Evolutionary conservation across 179 eudicot genomes (phyloP).

Genomic region (Dionaea muscipula): DNA sequence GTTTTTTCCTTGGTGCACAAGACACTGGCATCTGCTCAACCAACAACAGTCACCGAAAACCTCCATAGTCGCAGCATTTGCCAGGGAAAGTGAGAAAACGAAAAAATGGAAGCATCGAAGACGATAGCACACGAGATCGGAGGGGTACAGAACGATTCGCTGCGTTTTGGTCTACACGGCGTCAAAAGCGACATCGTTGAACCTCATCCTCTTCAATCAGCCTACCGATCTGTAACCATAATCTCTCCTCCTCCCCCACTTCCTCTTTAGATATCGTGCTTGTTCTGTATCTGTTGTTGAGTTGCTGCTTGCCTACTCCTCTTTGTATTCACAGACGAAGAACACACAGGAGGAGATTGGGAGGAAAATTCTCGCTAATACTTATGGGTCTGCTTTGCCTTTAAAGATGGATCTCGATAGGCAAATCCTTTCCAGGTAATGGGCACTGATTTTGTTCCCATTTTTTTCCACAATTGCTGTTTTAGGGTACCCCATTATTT

Average conservation of each 20-base stretch:
- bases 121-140: slow-evolving; percentile 56
- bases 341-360: slow-evolving; percentile 40
- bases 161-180: slow-evolving; percentile 60
- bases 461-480: no score
- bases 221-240: slow-evolving; percentile 31
- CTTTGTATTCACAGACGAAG: slow-evolving; percentile 26
- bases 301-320: no score
- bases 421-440: slow-evolving; percentile 65
- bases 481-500: no score
- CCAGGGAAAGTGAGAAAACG: no score
- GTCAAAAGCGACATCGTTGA: slow-evolving; percentile 61
- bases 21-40: no score
- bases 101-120: slow-evolving; percentile 41
- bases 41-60: no score
- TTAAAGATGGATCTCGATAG: slow-evolving; percentile 74
- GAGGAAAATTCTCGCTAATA: slow-evolving; percentile 36
- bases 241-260: not conserved
- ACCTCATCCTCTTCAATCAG: slow-evolving; percentile 64
- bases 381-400: slow-evolving; percentile 83
- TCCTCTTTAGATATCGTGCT: not conserved
- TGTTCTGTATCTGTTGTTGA: not conserved
- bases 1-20: no score
- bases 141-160: slow-evolving; percentile 43
- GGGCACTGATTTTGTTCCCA: no score
- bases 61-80: no score